A percentile compares a stretch with the other conserved stretches of the same genome.
Conservation (phyloP, 176 grass and related monocot genomes). For the Oryza punctata region DNA sequence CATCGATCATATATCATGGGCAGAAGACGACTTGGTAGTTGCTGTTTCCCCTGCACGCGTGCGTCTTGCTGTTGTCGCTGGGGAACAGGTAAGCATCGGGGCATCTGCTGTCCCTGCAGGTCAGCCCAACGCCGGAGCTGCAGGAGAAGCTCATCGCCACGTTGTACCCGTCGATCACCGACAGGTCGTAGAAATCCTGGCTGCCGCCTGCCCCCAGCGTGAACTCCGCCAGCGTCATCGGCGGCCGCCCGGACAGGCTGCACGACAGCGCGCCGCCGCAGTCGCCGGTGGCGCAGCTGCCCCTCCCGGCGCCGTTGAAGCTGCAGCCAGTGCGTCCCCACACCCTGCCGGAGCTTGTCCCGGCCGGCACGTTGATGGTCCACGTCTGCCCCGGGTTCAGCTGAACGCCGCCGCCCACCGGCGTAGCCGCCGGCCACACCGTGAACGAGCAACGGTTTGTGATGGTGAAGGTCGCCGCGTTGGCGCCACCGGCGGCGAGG, state of each 20-base stretch:
- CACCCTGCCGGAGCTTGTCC: not conserved
- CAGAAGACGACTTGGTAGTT: constrained; percentile 34
- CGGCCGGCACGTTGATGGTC: not conserved
- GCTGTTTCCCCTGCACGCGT: not conserved
- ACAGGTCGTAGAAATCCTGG: constrained; percentile 31
- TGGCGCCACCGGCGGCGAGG: not conserved
- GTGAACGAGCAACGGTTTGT: constrained; percentile 53
- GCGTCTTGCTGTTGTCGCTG: not conserved
- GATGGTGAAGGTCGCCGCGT: constrained; percentile 43
- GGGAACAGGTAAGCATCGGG: not conserved
- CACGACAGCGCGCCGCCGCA: not conserved
- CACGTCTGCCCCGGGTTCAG: not conserved
- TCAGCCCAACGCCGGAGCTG: not conserved
- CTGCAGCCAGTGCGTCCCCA: constrained; percentile 17
- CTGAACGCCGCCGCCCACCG: not conserved
- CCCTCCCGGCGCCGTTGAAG: not conserved
- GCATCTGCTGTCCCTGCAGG: not conserved
- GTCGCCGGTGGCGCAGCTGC: constrained; percentile 13
- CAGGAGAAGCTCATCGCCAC: not conserved
- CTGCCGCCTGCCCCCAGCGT: not conserved
- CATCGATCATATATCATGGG: not conserved
- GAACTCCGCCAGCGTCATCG: constrained; percentile 33
- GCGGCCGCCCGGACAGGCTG: not conserved
- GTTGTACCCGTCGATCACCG: constrained; percentile 37
- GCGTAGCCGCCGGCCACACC: constrained; percentile 48